Evolutionary conservation across 805 yeast species (phyloP).

Genomic region (Candida railenensis): DNA sequence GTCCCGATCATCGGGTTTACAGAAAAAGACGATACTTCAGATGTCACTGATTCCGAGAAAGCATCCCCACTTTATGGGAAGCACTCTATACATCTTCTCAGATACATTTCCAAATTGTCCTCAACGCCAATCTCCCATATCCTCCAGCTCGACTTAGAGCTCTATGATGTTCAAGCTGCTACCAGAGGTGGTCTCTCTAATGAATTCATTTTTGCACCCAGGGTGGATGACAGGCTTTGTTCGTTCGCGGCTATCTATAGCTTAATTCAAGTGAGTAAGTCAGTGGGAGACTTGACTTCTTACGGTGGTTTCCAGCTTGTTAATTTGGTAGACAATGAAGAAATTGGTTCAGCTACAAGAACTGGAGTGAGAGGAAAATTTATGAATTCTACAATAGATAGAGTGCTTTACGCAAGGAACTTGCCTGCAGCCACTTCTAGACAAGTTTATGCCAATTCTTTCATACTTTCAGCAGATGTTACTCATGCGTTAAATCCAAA

Average conservation of each 20-base stretch:
- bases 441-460: conserved; percentile 28
- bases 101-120: conserved; percentile 28
- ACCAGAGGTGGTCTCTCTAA: conserved; percentile 33
- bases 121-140: conserved; percentile 20
- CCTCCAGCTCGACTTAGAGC: conserved; percentile 33
- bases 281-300: background rate
- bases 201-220: conserved; percentile 39
- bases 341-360: conserved; percentile 38
- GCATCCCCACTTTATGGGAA: conserved; percentile 20
- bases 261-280: conserved; percentile 20
- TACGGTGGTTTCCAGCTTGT: conserved; percentile 31
- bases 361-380: conserved; percentile 41
- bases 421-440: conserved; percentile 1
- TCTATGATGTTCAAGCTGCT: conserved; percentile 36
- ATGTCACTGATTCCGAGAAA: conserved; percentile 25
- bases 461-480: conserved; percentile 41
- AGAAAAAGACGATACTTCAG: conserved; percentile 6
- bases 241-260: conserved; percentile 37
- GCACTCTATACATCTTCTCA: conserved; percentile 32
- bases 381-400: conserved; percentile 12
- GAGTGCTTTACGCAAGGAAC: conserved; percentile 2
- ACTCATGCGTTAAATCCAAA: conserved; percentile 45
- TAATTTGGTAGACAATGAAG: conserved; percentile 40
- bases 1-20: conserved; percentile 38
- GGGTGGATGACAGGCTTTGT: conserved; percentile 43